Evolutionary conservation across 139 green algal species (phyloP), one percentile per base, ranked within the genome.

Genomic region (Coelastrella sp.): DNA sequence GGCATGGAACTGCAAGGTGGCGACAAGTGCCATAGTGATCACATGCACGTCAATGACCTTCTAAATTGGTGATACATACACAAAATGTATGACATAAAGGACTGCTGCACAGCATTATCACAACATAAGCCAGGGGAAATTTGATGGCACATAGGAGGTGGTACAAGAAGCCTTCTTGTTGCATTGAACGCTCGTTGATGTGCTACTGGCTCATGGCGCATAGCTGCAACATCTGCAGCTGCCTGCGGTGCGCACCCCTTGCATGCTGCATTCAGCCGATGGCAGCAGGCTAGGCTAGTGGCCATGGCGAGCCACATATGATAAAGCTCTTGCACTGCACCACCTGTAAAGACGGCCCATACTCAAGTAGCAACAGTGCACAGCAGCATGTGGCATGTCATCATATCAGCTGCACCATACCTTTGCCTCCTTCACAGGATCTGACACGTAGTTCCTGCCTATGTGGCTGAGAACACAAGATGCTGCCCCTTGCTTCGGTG

Each of bases 401-500:
- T 70, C 63, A 70, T 70, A 49, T 49, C 35, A 72, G 63, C 63
- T 17, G 15, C 63, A 0, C 7, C 84, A 84, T 15, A 91, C 87
- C 87, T 91, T 80, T 27, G 87, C 87, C 61, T 91, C 78, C 22
- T 17, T 27, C n/a, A 91, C 87, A n/a, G 87, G 87, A n/a, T 91
- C 87, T 35, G 87, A 66, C 17, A 91, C 63, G 27, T 80, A 86
- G 66, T 91, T 27, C 19, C 78, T 76, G 22, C 87, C 87, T 17
- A 82, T 49, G 8, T 87, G 35, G 78, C 78, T 87, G 0, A 90
- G 19, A 27, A 85, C 78, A 58, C 87, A 90, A 63, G 56, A 87
- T 19, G 87, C 87, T 49, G 87, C 87, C 27, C 87, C 87, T 11
- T 82, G 35, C 74, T 78, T 84, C 6, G 75, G 59, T 22, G 75